Percentiles rank a stretch among this genome's conserved stretches.
Evolutionary conservation across 352 stramenopile species (phyloP).

Genomic region (Aphanomyces astaci): DNA sequence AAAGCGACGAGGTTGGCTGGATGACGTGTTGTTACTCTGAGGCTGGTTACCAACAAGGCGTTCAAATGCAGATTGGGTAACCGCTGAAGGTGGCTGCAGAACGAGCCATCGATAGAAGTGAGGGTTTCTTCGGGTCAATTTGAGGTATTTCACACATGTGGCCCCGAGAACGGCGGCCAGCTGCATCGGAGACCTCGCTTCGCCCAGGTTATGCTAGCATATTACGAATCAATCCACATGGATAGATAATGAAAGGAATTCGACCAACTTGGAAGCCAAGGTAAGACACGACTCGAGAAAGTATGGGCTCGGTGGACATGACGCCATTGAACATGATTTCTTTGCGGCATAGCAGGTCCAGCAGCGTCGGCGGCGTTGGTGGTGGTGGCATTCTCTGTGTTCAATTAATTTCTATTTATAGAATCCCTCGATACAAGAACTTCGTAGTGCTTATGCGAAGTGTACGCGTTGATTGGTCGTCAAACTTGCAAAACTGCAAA

Average conservation of each 20-base stretch:
- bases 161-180: background rate
- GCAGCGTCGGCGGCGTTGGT: background rate
- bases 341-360: conserved; percentile 15
- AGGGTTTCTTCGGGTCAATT: conserved; percentile 11
- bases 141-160: conserved; percentile 11
- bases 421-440: conserved; percentile 18
- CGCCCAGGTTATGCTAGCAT: background rate
- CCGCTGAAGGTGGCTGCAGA: background rate
- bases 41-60: background rate
- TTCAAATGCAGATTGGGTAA: background rate
- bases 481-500: background rate
- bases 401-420: background rate
- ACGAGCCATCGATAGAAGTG: conserved; percentile 9
- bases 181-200: background rate
- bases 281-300: background rate
- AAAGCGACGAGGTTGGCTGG: background rate
- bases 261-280: background rate
- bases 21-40: background rate
- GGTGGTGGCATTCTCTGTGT: background rate
- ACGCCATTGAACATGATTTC: conserved; percentile 8
- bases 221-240: background rate
- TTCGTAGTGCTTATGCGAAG: conserved; percentile 9
- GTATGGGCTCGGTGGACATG: conserved; percentile 17
- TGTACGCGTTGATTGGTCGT: conserved; percentile 8
- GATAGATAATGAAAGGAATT: background rate